These are phyloP conservation scores for Microthlaspi erraticum DNA, from an alignment of 345 rosid species.

Conservation along the genomic window DNA sequence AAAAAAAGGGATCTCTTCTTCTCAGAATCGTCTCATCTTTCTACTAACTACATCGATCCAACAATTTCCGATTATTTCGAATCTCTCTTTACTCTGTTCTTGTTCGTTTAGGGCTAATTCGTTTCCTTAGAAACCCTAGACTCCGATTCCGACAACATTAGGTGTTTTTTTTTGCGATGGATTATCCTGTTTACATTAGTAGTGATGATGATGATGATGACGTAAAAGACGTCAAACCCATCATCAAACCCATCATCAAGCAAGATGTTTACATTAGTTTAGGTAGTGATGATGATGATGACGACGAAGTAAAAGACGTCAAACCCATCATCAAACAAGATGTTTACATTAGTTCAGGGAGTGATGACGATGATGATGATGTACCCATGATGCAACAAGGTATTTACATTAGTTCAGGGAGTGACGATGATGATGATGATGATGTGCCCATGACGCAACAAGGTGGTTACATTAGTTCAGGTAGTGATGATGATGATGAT, in stretches of 20 bases:
- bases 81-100: not conserved
- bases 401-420: slow-evolving; percentile 73
- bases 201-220: slow-evolving; percentile 56
- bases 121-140: not conserved
- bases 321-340: not conserved
- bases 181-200: slow-evolving; percentile 48
- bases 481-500: slow-evolving; percentile 56
- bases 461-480: slow-evolving; percentile 66
- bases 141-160: slow-evolving; percentile 25
- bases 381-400: not conserved
- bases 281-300: slow-evolving; percentile 60
- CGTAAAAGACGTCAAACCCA: slow-evolving; percentile 28
- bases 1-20: too few relatives aligned
- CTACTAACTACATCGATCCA: not conserved
- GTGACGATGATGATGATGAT: slow-evolving; percentile 53
- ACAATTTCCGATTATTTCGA: not conserved
- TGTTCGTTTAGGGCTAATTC: slow-evolving; percentile 43
- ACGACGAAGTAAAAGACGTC: slow-evolving; percentile 35
- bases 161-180: slow-evolving; percentile 24
- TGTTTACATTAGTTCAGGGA: slow-evolving; percentile 73
- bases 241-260: not conserved
- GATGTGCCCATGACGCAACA: not conserved
- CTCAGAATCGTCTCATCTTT: not conserved
- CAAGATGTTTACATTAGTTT: slow-evolving; percentile 60
- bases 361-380: slow-evolving; percentile 53